Evolutionary conservation across 1,284 basidiomycete species (phyloP).

Genomic region (Malassezia cuniculi): DNA sequence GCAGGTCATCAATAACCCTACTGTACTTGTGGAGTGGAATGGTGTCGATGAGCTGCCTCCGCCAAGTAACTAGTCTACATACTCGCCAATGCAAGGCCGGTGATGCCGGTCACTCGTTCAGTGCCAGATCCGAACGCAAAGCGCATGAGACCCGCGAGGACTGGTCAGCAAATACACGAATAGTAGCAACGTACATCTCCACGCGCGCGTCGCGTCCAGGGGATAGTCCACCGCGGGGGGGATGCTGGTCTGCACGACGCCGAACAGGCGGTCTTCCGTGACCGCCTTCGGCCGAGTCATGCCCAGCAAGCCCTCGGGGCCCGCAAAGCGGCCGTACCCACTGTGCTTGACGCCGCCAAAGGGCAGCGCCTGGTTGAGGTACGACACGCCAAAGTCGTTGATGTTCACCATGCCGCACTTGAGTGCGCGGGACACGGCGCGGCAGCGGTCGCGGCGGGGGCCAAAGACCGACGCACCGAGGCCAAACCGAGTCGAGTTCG

Average conservation of each 20-base stretch:
- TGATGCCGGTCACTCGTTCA: not conserved
- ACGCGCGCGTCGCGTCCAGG: conserved; percentile 14
- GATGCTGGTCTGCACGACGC: conserved; percentile 67
- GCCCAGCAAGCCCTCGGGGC: conserved; percentile 75
- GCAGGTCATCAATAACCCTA: conserved; percentile 60
- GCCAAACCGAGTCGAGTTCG: conserved; percentile 74
- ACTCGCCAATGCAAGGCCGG: not conserved
- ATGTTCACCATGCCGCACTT: conserved; percentile 93
- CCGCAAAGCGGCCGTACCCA: conserved; percentile 46
- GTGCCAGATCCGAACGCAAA: conserved; percentile 8
- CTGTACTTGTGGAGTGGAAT: conserved; percentile 57
- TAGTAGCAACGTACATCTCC: conserved; percentile 5
- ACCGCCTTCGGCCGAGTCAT: conserved; percentile 78
- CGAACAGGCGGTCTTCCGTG: conserved; percentile 70
- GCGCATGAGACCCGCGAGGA: conserved; percentile 8
- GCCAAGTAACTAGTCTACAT: conserved; percentile 1
- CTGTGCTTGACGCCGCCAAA: conserved; percentile 71
- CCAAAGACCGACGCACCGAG: conserved; percentile 96
- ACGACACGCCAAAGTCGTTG: conserved; percentile 77
- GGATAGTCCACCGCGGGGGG: conserved; percentile 50
- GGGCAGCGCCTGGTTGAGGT: conserved; percentile 76
- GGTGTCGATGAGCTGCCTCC: conserved; percentile 19
- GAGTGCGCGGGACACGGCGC: conserved; percentile 62
- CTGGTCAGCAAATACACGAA: conserved; percentile 1
- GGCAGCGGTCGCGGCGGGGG: conserved; percentile 59